These are phyloP conservation scores for Mallotus repandus DNA, from an alignment of 441 rosid species.

Conservation along the genomic window DNA sequence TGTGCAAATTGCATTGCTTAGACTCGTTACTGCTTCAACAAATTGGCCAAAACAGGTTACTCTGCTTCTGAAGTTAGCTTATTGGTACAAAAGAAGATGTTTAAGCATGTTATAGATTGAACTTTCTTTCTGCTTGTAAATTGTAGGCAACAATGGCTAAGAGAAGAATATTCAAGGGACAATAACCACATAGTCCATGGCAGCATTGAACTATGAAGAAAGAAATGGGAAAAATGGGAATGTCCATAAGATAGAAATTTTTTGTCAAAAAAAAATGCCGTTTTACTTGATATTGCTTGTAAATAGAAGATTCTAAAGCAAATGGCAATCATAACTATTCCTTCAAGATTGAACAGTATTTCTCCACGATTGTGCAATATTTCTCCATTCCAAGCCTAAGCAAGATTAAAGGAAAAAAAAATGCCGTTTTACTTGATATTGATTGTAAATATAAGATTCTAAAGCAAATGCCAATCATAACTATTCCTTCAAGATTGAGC, in stretches of 20 bases:
- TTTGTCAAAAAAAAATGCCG: background rate
- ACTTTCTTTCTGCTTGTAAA: background rate
- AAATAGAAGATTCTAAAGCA: too few species aligned
- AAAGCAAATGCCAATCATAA: too few species aligned
- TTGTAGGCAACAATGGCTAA: constrained; percentile 24
- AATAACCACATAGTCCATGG: background rate
- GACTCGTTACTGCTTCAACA: constrained; percentile 30
- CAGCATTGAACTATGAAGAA: constrained; percentile 1
- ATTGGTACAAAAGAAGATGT: background rate
- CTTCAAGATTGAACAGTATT: too few species aligned
- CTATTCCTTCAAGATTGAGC: too few species aligned
- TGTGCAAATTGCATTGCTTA: constrained; percentile 33
- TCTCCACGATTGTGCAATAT: too few species aligned
- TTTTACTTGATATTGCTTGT: background rate
- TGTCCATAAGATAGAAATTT: background rate
- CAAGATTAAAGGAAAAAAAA: background rate
- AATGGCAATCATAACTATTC: too few species aligned
- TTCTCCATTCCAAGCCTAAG: too few species aligned
- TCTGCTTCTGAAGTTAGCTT: background rate
- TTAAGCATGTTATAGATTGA: background rate
- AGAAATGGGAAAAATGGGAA: background rate
- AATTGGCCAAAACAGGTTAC: constrained; percentile 54
- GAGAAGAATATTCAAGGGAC: constrained; percentile 17
- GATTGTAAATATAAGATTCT: too few species aligned
- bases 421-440: background rate